These are phyloP conservation scores for Diospyros lotus DNA, from an alignment of 148 eudicot genomes.

Conservation along the genomic window DNA sequence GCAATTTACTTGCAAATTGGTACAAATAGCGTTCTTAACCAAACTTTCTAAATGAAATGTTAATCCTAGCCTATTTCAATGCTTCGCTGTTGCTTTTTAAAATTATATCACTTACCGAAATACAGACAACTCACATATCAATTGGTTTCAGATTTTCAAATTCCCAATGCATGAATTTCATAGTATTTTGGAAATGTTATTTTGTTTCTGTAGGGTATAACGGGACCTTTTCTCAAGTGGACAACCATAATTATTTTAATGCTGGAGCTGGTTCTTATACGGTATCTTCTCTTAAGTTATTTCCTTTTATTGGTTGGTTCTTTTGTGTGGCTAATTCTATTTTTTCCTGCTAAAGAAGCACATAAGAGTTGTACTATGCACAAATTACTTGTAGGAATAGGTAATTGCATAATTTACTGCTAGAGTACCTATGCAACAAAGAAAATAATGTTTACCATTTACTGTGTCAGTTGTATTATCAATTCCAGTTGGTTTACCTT, in stretches of 20 bases:
- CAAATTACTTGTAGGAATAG: background rate
- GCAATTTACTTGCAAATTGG: too few relatives aligned
- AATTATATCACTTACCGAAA: background rate
- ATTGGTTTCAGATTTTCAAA: background rate
- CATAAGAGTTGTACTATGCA: too few relatives aligned
- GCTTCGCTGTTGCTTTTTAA: background rate
- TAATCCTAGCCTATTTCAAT: background rate
- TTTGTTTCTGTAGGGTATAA: constrained; percentile 28
- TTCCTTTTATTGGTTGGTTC: background rate
- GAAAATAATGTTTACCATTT: background rate
- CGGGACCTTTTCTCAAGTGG: constrained; percentile 27
- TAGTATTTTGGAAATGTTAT: background rate
- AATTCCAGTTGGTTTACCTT: background rate
- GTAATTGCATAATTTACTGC: background rate
- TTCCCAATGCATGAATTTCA: too few relatives aligned
- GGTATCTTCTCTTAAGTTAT: background rate
- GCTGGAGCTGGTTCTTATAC: constrained; percentile 28
- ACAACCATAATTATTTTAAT: constrained; percentile 21
- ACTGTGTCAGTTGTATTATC: background rate
- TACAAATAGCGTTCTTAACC: too few relatives aligned
- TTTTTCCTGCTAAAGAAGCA: too few relatives aligned
- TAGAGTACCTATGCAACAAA: too few relatives aligned
- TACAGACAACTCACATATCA: background rate
- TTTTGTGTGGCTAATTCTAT: background rate
- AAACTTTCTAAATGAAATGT: too few relatives aligned